Percentiles rank a stretch among this genome's conserved stretches.
Evolutionary conservation across 371 early-diverging fungal genomes (phyloP).

Genomic region (Blakeslea trispora): DNA sequence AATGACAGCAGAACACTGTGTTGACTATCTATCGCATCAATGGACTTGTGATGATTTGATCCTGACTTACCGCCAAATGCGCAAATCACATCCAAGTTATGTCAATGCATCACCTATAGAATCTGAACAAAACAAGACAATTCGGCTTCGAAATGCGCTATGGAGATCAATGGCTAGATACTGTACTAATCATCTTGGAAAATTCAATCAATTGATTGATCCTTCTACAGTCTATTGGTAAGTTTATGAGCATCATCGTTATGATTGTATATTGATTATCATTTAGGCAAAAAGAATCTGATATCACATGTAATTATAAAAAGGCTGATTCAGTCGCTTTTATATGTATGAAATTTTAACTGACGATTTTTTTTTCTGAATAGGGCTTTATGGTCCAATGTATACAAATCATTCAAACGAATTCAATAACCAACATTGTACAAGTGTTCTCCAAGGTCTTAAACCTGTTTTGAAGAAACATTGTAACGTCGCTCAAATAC

Average conservation of each 20-base stretch:
- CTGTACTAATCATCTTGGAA: slow-evolving; percentile 22
- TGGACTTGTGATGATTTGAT: slow-evolving; percentile 41
- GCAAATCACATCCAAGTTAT: slow-evolving; percentile 30
- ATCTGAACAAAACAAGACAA: slow-evolving; percentile 23
- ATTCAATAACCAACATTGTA: slow-evolving; percentile 2
- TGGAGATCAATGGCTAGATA: slow-evolving; percentile 44
- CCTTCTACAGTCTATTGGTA: slow-evolving; percentile 35
- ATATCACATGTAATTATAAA: slow-evolving; percentile 36
- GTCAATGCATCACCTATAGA: slow-evolving; percentile 4
- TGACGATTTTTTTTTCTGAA: not conserved
- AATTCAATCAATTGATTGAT: slow-evolving; percentile 19
- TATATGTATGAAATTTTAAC: no score
- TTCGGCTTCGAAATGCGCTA: slow-evolving; percentile 40
- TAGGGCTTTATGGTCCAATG: slow-evolving; percentile 39
- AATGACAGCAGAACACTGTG: slow-evolving; percentile 46
- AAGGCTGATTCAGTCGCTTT: not conserved
- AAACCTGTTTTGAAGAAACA: slow-evolving; percentile 37
- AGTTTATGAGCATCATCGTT: not conserved
- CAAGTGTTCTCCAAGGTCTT: slow-evolving; percentile 21
- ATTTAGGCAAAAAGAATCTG: slow-evolving; percentile 34
- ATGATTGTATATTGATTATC: not conserved
- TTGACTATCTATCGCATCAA: slow-evolving; percentile 50
- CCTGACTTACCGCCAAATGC: slow-evolving; percentile 32
- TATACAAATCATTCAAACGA: slow-evolving; percentile 18
- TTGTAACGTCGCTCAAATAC: slow-evolving; percentile 18